phyloP scores from a whole-genome alignment of 129 eudicot genomes.

The Calendula officinalis region DNA sequence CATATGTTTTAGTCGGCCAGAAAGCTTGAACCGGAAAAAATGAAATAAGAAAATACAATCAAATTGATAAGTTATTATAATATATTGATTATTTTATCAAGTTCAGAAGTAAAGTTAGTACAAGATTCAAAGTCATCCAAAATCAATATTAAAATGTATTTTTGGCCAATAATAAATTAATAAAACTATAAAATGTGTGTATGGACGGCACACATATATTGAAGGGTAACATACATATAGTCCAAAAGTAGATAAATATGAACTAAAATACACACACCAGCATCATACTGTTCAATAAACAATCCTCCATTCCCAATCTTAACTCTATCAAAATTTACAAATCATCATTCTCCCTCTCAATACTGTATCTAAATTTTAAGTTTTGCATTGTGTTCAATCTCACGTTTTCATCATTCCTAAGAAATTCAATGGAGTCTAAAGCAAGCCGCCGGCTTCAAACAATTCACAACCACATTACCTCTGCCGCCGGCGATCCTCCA shows the following conservation, averaged over 20 bases:
- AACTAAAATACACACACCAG: constrained; percentile 8
- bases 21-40: no score
- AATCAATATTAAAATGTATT: no score
- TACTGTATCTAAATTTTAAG: background rate
- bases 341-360: background rate
- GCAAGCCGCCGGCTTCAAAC: constrained; percentile 53
- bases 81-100: no score
- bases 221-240: background rate
- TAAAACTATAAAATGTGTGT: background rate
- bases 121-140: no score
- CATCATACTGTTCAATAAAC: background rate
- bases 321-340: background rate
- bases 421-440: constrained; percentile 43
- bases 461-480: constrained; percentile 45
- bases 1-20: no score
- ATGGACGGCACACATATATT: background rate
- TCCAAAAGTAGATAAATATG: background rate
- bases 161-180: no score
- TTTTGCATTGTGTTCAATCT: constrained; percentile 1
- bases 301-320: background rate
- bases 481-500: constrained; percentile 36
- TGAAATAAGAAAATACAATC: no score
- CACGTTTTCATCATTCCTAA: background rate
- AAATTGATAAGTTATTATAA: no score
- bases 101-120: no score